phyloP scores from a whole-genome alignment of 148 eudicot genomes.

The Rhododendron mucronatum region DNA sequence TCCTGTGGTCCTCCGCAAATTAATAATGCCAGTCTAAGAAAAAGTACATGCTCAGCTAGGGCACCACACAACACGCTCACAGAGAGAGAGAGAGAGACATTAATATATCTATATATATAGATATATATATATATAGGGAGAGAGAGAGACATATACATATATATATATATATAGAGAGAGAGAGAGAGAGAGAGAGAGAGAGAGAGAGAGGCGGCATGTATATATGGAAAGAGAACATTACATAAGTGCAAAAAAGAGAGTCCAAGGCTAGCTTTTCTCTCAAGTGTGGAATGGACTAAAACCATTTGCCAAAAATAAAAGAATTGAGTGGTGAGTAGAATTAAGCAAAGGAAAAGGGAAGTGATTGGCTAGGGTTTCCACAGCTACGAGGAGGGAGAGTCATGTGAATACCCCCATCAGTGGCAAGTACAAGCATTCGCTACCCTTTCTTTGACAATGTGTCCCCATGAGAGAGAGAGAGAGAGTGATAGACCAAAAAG shows the following conservation, averaged over 20 bases:
- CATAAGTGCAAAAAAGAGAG: neutral
- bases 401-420: slow-evolving; percentile 14
- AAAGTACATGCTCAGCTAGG: neutral
- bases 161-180: neutral
- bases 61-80: neutral
- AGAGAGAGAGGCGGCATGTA: slow-evolving; percentile 16
- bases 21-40: neutral
- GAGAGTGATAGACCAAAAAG: neutral
- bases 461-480: neutral
- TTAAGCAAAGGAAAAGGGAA: neutral
- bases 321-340: neutral
- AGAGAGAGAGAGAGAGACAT: neutral
- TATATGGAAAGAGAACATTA: slow-evolving; percentile 12
- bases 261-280: neutral
- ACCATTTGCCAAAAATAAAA: slow-evolving; percentile 8
- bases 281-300: slow-evolving; percentile 17
- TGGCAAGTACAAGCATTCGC: slow-evolving; percentile 21
- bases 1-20: slow-evolving; percentile 11
- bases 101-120: no score
- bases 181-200: slow-evolving; percentile 13
- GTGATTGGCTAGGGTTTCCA: slow-evolving; percentile 24
- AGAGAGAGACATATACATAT: neutral
- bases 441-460: neutral
- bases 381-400: slow-evolving; percentile 4
- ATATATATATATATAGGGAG: neutral